Base-by-base conservation (phyloP, 257 asterid species). In the Thymus quinquecostatus region DNA sequence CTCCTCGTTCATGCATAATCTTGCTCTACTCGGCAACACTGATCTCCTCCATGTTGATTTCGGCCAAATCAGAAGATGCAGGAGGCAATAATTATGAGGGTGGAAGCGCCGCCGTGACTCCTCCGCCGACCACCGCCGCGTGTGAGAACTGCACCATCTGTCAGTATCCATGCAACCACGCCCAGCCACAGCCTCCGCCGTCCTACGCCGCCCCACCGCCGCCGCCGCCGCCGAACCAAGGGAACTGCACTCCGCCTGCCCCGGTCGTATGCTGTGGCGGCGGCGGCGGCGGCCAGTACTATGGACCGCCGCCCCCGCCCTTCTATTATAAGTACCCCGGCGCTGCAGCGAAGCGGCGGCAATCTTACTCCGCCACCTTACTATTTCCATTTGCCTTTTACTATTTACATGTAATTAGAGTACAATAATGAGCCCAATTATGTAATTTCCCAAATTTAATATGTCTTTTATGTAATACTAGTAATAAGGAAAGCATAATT, bases 141-240 rank as follows among this genome's bases (percentile, higher is more conserved):
- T 81, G 85, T 21, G 58, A 64, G 45, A 78, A 78, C 79, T 81
- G 85, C 77, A 68, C 83, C 64, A 78, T 78, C 27, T 82, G 83
- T 41, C 81, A 75, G 66, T 78, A 71, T 75, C 75, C 75, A 34
- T 76, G 75, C 79, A 38, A 5, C 41, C 75, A 65, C 56, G 69
- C 69, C 28, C 77, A 60, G 3, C 78, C 83, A n/a, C 77, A 60
- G 3, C 78, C 83, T 1, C 83, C 80, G 55, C 73, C 80, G 53
- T 38, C 65, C 47, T 13, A 70, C 11, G 47, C 32, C 45, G 51
- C 61, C 43, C 7, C 45, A 10, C 73, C 82, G 0, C 82, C 83
- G 12, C 80, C 83, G 0, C 78, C 81, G 10, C 34, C 75, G 8
- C 6, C 28, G 5, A 69, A 34, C 63, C 71, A 43, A 68, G 64